These are phyloP conservation scores for Fusarium stilboides DNA, from an alignment of 2,329 filamentous ascomycete species.

Conservation along the genomic window DNA sequence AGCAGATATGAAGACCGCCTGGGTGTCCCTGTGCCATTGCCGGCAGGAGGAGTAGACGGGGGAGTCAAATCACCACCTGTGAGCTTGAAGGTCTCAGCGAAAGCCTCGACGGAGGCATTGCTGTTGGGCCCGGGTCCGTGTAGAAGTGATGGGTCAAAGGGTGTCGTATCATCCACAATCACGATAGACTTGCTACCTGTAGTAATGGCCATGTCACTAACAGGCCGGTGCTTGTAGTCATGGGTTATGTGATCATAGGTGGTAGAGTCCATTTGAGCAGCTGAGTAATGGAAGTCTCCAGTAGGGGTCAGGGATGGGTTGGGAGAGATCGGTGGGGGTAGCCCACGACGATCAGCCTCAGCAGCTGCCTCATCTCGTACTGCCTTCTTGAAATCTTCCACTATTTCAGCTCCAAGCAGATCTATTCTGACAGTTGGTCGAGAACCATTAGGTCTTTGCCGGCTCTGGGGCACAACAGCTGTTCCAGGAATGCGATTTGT, in stretches of 20 bases:
- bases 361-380: slow-evolving; percentile 75
- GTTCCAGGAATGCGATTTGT: slow-evolving; percentile 73
- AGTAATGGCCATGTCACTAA: slow-evolving; percentile 75
- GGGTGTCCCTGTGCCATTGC: slow-evolving; percentile 59
- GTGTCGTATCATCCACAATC: slow-evolving; percentile 81
- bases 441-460: slow-evolving; percentile 59
- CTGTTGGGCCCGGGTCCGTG: slow-evolving; percentile 63
- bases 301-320: slow-evolving; percentile 50
- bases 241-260: slow-evolving; percentile 55
- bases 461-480: slow-evolving; percentile 71
- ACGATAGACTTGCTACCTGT: slow-evolving; percentile 91
- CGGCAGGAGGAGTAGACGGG: slow-evolving; percentile 71
- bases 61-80: slow-evolving; percentile 70
- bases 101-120: slow-evolving; percentile 66
- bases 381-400: slow-evolving; percentile 84
- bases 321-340: slow-evolving; percentile 34
- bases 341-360: slow-evolving; percentile 50
- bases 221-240: slow-evolving; percentile 57
- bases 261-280: slow-evolving; percentile 60
- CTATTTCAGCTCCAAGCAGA: slow-evolving; percentile 82
- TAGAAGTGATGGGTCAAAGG: slow-evolving; percentile 65
- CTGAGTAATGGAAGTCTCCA: slow-evolving; percentile 59
- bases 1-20: slow-evolving; percentile 70
- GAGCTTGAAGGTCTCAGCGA: slow-evolving; percentile 67
- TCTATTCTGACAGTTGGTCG: slow-evolving; percentile 80